A percentile compares a stretch with the other conserved stretches of the same genome.
Evolutionary conservation across 1,139 yeast species (phyloP).

Genomic region (Pneumocystis jirovecii): DNA sequence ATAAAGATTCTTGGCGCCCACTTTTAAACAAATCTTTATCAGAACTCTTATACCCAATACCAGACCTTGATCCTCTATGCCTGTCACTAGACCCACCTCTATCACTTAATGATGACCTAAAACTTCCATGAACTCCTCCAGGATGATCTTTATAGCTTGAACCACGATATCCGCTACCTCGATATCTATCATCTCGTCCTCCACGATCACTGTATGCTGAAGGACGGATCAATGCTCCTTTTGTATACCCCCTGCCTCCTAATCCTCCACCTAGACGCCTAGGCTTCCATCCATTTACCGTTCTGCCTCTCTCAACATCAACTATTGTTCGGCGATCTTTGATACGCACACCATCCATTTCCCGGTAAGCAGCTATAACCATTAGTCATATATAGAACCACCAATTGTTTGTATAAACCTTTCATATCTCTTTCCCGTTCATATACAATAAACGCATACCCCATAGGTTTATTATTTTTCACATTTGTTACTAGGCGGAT

Average conservation of each 20-base stretch:
- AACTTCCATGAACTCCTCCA: neutral
- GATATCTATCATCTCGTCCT: neutral
- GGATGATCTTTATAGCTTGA: neutral
- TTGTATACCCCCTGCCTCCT: slow-evolving; percentile 44
- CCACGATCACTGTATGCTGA: neutral
- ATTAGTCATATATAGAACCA: slow-evolving; percentile 5
- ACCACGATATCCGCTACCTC: neutral
- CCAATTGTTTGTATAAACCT: slow-evolving; percentile 15
- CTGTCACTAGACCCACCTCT: neutral
- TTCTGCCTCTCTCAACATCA: slow-evolving; percentile 73
- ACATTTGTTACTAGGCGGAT: slow-evolving; percentile 52
- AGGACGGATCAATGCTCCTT: neutral
- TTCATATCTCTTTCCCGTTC: slow-evolving; percentile 44
- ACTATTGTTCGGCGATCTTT: slow-evolving; percentile 46
- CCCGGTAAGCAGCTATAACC: slow-evolving; percentile 34
- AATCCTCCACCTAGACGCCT: slow-evolving; percentile 60
- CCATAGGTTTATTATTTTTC: slow-evolving; percentile 42
- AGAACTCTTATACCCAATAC: neutral
- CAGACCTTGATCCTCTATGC: neutral
- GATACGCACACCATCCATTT: slow-evolving; percentile 40
- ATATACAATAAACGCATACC: slow-evolving; percentile 75
- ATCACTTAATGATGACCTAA: neutral
- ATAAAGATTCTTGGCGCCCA: neutral
- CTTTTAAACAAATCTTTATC: neutral
- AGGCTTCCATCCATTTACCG: slow-evolving; percentile 68